phyloP scores from a whole-genome alignment of 2,329 filamentous ascomycete species.

The Colletotrichum spinosum region DNA sequence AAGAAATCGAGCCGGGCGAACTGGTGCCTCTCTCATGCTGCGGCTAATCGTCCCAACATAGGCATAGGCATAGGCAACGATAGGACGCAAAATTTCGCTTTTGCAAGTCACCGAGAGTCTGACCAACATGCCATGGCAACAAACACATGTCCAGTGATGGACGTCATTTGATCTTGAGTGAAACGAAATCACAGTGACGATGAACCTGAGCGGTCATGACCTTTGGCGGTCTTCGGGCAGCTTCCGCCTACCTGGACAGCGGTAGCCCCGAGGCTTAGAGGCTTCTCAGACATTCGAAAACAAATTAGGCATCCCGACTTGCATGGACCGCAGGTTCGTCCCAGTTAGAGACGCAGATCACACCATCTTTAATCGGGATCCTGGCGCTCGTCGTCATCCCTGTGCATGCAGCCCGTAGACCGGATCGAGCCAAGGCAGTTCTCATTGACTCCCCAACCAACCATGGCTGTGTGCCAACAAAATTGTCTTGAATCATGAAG shows the following conservation, averaged over 20 bases:
- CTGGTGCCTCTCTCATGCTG: too few species aligned
- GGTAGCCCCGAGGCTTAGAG: too few species aligned
- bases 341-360: slow-evolving; percentile 12
- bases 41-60: too few species aligned
- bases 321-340: slow-evolving; percentile 2
- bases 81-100: too few species aligned
- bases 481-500: neutral
- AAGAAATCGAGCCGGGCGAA: too few species aligned
- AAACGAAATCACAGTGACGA: too few species aligned
- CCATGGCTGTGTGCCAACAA: slow-evolving; percentile 1
- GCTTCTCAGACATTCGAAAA: neutral
- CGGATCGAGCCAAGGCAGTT: neutral
- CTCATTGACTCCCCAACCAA: neutral
- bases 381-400: slow-evolving; percentile 9
- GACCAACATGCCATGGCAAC: too few species aligned
- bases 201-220: too few species aligned
- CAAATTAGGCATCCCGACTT: slow-evolving; percentile 1
- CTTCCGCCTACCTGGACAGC: neutral
- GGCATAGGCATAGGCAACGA: too few species aligned
- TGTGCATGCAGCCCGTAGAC: neutral
- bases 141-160: too few species aligned
- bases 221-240: neutral
- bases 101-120: too few species aligned
- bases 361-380: slow-evolving; percentile 11
- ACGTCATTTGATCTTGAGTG: too few species aligned